These are phyloP conservation scores for Fraxinus pennsylvanica DNA, from an alignment of 257 asterid genomes.

Conservation along the genomic window DNA sequence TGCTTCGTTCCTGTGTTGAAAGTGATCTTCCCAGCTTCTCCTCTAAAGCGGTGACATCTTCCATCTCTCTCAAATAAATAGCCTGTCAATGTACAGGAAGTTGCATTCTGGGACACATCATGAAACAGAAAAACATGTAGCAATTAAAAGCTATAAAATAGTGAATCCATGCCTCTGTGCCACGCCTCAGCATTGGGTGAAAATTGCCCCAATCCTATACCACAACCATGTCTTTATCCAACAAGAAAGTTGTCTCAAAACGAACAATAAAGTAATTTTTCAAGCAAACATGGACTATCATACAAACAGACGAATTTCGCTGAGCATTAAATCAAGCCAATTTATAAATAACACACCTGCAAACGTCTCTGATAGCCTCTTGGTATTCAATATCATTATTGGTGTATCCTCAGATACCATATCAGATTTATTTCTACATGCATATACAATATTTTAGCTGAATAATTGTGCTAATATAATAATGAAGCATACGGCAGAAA, in stretches of 20 bases:
- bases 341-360: background rate
- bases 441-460: background rate
- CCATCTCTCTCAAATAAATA: slow-evolving; percentile 76
- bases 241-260: background rate
- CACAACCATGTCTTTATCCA: slow-evolving; percentile 26
- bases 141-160: slow-evolving; percentile 4
- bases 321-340: background rate
- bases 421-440: background rate
- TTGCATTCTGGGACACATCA: slow-evolving; percentile 17
- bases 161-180: background rate
- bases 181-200: slow-evolving; percentile 3
- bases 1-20: slow-evolving; percentile 77
- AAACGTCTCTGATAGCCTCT: background rate
- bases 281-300: background rate
- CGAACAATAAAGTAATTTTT: background rate
- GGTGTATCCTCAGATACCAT: background rate
- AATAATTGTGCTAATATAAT: background rate
- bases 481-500: background rate
- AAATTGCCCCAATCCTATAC: background rate
- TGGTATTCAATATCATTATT: background rate
- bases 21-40: slow-evolving; percentile 92
- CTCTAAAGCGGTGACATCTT: slow-evolving; percentile 78
- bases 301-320: background rate
- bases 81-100: slow-evolving; percentile 53
- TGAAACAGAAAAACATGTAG: slow-evolving; percentile 13